Conservation (phyloP, 2,329 filamentous ascomycete species). For the Pestalotiopsis fici region DNA sequence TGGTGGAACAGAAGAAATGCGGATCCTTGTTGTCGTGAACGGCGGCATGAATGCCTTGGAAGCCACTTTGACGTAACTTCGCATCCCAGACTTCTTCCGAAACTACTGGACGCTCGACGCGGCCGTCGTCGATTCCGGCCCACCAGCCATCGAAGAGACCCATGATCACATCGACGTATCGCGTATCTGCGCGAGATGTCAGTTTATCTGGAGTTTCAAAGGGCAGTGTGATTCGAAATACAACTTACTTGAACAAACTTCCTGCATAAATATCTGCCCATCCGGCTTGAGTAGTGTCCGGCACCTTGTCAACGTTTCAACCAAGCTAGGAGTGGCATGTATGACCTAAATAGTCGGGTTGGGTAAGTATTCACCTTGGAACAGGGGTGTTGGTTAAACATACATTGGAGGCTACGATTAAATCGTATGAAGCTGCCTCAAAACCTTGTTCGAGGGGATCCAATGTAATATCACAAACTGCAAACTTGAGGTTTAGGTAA, state of each 20-base stretch:
- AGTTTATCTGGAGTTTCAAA: not conserved
- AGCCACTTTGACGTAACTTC: slow-evolving; percentile 2
- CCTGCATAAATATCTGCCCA: slow-evolving; percentile 13
- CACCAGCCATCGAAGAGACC: slow-evolving; percentile 11
- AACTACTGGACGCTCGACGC: not conserved
- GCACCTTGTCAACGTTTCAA: slow-evolving; percentile 14
- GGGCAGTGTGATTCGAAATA: not conserved
- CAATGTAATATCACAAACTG: not conserved
- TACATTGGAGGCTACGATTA: slow-evolving; percentile 6
- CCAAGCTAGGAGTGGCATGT: slow-evolving; percentile 16
- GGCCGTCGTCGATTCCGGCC: not conserved
- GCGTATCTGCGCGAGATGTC: not conserved
- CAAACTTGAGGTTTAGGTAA: slow-evolving; percentile 8
- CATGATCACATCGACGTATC: slow-evolving; percentile 1
- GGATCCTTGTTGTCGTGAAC: not conserved
- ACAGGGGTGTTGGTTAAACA: not conserved
- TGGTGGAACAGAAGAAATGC: not conserved
- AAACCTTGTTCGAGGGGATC: slow-evolving; percentile 10
- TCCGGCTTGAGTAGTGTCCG: slow-evolving; percentile 14
- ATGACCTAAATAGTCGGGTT: slow-evolving; percentile 9
- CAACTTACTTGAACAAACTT: slow-evolving; percentile 5
- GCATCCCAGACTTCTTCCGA: slow-evolving; percentile 1
- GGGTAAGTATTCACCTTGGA: too few relatives aligned
- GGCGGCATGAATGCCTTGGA: slow-evolving; percentile 1
- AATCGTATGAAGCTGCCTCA: not conserved